Conservation (phyloP, 148 eudicot species). For the Arbutus unedo region DNA sequence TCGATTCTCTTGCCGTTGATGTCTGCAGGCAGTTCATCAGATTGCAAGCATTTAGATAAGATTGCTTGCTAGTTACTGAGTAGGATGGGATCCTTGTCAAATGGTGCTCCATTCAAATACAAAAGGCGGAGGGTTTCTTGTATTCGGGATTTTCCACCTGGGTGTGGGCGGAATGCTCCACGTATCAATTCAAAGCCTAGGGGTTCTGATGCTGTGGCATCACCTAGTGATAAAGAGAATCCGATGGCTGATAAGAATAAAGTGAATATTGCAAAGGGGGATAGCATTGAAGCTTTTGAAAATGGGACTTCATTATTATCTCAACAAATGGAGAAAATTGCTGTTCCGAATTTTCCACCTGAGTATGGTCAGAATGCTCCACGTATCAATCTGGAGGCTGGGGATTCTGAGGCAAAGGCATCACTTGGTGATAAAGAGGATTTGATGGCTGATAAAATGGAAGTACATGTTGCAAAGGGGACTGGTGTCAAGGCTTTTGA, state of each 20-base stretch:
- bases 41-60: background rate
- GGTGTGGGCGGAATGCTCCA: slow-evolving; percentile 57
- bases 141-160: slow-evolving; percentile 65
- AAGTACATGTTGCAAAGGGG: slow-evolving; percentile 15
- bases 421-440: slow-evolving; percentile 11
- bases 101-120: slow-evolving; percentile 35
- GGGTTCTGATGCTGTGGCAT: background rate
- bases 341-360: slow-evolving; percentile 67
- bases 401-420: slow-evolving; percentile 14
- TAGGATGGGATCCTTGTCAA: slow-evolving; percentile 32
- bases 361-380: slow-evolving; percentile 58
- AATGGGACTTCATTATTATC: slow-evolving; percentile 16
- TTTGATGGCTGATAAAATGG: slow-evolving; percentile 5
- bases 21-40: background rate
- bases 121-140: slow-evolving; percentile 55
- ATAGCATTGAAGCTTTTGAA: slow-evolving; percentile 19
- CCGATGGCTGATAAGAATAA: background rate
- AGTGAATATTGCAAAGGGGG: slow-evolving; percentile 9
- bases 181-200: background rate
- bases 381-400: slow-evolving; percentile 6
- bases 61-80: background rate
- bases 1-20: background rate
- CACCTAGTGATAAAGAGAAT: background rate
- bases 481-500: slow-evolving; percentile 21
- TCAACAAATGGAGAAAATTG: slow-evolving; percentile 16